phyloP scores from a whole-genome alignment of 495 filamentous ascomycete species.

The Penicillium turbatum region DNA sequence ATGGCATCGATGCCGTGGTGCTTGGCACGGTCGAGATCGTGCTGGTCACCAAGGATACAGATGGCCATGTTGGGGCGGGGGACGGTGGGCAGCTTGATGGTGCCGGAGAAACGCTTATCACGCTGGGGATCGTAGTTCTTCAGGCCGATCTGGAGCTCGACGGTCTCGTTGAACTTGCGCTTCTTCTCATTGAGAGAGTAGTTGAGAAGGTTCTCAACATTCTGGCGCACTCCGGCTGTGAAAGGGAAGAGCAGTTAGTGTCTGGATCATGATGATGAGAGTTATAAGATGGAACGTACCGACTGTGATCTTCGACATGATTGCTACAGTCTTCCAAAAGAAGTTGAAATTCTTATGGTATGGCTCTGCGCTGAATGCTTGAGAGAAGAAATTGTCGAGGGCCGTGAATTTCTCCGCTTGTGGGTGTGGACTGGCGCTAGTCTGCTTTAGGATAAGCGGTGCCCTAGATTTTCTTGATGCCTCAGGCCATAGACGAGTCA shows the following conservation, averaged over 20 bases:
- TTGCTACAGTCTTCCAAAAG: slow-evolving; percentile 60
- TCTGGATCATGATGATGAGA: slow-evolving; percentile 1
- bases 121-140: slow-evolving; percentile 99
- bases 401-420: slow-evolving; percentile 46
- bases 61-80: slow-evolving; percentile 92
- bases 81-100: slow-evolving; percentile 85
- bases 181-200: slow-evolving; percentile 98
- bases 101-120: slow-evolving; percentile 99
- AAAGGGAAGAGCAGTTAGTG: slow-evolving; percentile 25
- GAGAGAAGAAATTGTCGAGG: slow-evolving; percentile 22
- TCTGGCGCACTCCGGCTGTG: slow-evolving; percentile 90
- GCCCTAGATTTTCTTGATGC: slow-evolving; percentile 34
- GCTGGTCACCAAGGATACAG: slow-evolving; percentile 98
- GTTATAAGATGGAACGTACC: slow-evolving; percentile 47
- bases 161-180: slow-evolving; percentile 97
- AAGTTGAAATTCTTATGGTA: slow-evolving; percentile 60
- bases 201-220: slow-evolving; percentile 84
- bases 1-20: slow-evolving; percentile 96
- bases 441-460: slow-evolving; percentile 25
- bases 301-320: slow-evolving; percentile 86
- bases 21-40: slow-evolving; percentile 99
- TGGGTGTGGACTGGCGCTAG: slow-evolving; percentile 37
- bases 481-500: too few species aligned
- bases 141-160: slow-evolving; percentile 91
- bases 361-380: slow-evolving; percentile 56